These are phyloP conservation scores for Mycocentrospora acerina DNA, from an alignment of 2,329 filamentous ascomycete genomes.

Conservation along the genomic window DNA sequence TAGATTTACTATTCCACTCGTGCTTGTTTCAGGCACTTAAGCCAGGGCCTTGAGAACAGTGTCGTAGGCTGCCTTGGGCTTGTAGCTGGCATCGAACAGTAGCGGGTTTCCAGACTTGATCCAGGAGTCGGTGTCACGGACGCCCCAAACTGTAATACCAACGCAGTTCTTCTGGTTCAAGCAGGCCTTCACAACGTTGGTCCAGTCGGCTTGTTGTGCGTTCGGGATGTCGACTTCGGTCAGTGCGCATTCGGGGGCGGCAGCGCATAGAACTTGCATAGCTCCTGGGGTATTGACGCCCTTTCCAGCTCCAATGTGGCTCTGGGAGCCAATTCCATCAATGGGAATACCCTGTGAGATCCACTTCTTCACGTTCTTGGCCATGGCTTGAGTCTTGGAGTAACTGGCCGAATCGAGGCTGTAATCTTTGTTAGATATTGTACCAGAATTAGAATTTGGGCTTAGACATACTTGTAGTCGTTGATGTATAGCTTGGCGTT, in stretches of 20 bases:
- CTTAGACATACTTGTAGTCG: too few relatives aligned
- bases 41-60: too few relatives aligned
- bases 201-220: constrained; percentile 59
- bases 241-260: constrained; percentile 60
- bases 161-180: constrained; percentile 61
- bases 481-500: constrained; percentile 73
- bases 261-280: too few relatives aligned
- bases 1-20: too few relatives aligned
- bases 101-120: constrained; percentile 38
- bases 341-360: constrained; percentile 62
- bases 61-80: too few relatives aligned
- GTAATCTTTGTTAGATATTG: too few relatives aligned
- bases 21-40: too few relatives aligned
- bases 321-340: constrained; percentile 64
- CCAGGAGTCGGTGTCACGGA: constrained; percentile 49
- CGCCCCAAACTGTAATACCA: constrained; percentile 65
- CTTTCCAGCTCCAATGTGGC: constrained; percentile 48
- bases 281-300: too few relatives aligned
- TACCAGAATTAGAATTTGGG: too few relatives aligned
- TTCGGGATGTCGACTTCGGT: constrained; percentile 69
- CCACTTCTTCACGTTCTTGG: constrained; percentile 64
- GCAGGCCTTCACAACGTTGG: constrained; percentile 57
- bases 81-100: constrained; percentile 50
- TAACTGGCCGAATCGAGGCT: constrained; percentile 61
- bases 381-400: constrained; percentile 60